Percentiles rank a stretch among this genome's conserved stretches.
These are phyloP conservation scores for Claviceps africana DNA, from an alignment of 2,329 filamentous ascomycete genomes.

Conservation along the genomic window DNA sequence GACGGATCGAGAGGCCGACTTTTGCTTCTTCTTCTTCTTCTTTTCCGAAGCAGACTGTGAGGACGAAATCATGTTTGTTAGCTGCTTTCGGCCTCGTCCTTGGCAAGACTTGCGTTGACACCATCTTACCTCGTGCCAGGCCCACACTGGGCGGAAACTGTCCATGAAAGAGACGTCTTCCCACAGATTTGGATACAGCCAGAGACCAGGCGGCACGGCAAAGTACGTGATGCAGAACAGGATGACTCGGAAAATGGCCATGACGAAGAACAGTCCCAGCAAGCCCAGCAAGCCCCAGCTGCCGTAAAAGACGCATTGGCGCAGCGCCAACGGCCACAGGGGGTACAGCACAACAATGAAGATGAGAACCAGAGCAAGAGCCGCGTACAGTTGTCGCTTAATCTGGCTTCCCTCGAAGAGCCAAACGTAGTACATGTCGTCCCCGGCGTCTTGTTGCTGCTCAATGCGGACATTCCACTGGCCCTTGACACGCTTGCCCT, in stretches of 20 bases:
- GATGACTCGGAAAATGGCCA: constrained; percentile 94
- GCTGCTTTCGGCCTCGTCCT: no score
- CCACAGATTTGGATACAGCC: constrained; percentile 95
- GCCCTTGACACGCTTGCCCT: constrained; percentile 82
- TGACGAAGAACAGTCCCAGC: constrained; percentile 85
- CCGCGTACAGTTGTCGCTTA: constrained; percentile 86
- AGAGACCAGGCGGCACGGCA: constrained; percentile 70
- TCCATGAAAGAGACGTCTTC: constrained; percentile 98
- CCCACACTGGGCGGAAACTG: constrained; percentile 91
- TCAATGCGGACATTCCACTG: constrained; percentile 93
- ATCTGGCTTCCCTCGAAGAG: constrained; percentile 88
- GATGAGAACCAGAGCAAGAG: constrained; percentile 66
- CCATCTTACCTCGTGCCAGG: constrained; percentile 82
- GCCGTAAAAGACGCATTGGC: constrained; percentile 92
- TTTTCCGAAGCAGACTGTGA: constrained; percentile 10
- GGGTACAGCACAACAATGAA: constrained; percentile 90
- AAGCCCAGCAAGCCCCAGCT: constrained; percentile 86
- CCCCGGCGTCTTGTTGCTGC: constrained; percentile 78
- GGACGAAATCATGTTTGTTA: no score
- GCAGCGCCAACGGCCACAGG: constrained; percentile 81
- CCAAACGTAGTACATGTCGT: constrained; percentile 93
- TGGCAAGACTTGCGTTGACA: neutral
- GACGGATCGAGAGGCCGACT: constrained; percentile 21
- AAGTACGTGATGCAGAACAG: constrained; percentile 91
- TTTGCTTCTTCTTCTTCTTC: constrained; percentile 44